phyloP scores from a whole-genome alignment of 495 filamentous ascomycete species.

The Xylaria cubensis region DNA sequence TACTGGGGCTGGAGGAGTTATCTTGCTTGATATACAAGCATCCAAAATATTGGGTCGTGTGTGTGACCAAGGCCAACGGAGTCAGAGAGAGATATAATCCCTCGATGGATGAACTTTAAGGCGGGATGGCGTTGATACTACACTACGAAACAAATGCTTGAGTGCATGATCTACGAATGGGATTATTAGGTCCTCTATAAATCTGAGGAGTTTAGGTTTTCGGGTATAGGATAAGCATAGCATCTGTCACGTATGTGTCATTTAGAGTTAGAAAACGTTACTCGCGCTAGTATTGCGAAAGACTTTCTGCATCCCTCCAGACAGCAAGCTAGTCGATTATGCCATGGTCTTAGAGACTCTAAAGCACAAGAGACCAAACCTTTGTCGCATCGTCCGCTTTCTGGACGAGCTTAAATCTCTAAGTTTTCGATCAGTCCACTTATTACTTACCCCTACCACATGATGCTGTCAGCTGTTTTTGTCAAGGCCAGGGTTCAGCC shows the following conservation, averaged over 20 bases:
- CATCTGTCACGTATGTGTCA: conserved; percentile 3
- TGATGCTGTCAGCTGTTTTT: too few relatives aligned
- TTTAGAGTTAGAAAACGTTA: not conserved
- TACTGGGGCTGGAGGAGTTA: conserved; percentile 23
- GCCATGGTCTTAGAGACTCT: too few relatives aligned
- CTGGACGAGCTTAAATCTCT: too few relatives aligned
- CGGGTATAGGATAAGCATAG: conserved; percentile 1
- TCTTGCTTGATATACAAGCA: conserved; percentile 4
- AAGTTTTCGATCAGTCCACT: too few relatives aligned
- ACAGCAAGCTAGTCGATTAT: too few relatives aligned
- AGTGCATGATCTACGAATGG: not conserved
- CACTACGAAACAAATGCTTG: not conserved
- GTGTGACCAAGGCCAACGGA: not conserved
- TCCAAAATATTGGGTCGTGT: not conserved
- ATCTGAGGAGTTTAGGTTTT: conserved; percentile 16
- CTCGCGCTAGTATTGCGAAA: too few relatives aligned
- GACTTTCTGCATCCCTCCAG: too few relatives aligned
- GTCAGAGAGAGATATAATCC: not conserved
- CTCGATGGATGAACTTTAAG: not conserved
- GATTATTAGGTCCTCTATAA: not conserved
- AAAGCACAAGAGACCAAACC: too few relatives aligned
- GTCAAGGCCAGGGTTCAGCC: too few relatives aligned
- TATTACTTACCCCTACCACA: too few relatives aligned
- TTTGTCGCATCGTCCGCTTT: too few relatives aligned
- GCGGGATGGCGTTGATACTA: not conserved